Conservation (phyloP, 2,329 filamentous ascomycete species). For the Colletotrichum spinosum region DNA sequence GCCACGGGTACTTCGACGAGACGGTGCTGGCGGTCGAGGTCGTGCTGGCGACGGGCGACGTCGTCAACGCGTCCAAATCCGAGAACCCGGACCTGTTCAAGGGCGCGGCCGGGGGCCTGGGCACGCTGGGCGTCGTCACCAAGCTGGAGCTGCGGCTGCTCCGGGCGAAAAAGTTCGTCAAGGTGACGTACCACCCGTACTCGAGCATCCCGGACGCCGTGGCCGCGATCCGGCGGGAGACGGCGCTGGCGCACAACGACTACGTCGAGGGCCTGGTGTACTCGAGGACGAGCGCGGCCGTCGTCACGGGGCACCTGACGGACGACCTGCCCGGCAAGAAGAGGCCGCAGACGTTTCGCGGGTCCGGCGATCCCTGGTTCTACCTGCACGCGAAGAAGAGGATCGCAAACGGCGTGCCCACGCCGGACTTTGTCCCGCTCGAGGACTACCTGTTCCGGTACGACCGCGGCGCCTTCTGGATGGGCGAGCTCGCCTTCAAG, state of each 20-base stretch:
- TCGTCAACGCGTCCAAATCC: slow-evolving; percentile 64
- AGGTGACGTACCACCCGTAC: slow-evolving; percentile 66
- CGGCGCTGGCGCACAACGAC: slow-evolving; percentile 58
- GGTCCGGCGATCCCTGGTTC: slow-evolving; percentile 76
- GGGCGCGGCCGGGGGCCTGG: slow-evolving; percentile 73
- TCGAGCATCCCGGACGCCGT: slow-evolving; percentile 52
- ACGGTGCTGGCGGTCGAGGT: slow-evolving; percentile 73
- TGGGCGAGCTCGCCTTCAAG: slow-evolving; percentile 69
- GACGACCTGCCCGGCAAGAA: slow-evolving; percentile 54
- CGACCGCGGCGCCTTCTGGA: slow-evolving; percentile 78
- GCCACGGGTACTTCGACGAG: slow-evolving; percentile 73
- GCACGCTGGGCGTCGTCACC: slow-evolving; percentile 75
- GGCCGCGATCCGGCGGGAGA: slow-evolving; percentile 58
- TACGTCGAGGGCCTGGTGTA: slow-evolving; percentile 80
- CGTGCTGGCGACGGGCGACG: slow-evolving; percentile 70
- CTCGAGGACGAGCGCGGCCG: slow-evolving; percentile 62
- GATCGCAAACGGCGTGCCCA: slow-evolving; percentile 41
- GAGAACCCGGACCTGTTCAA: slow-evolving; percentile 71
- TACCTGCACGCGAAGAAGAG: slow-evolving; percentile 69
- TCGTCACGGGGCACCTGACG: slow-evolving; percentile 71
- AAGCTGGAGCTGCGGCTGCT: slow-evolving; percentile 70
- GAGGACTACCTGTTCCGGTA: slow-evolving; percentile 78
- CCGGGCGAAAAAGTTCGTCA: slow-evolving; percentile 65
- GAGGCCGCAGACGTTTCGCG: slow-evolving; percentile 62
- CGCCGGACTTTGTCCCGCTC: slow-evolving; percentile 69